A percentile compares a stretch with the other conserved stretches of the same genome.
These are phyloP conservation scores for Bocquillonia castaneifolia DNA, from an alignment of 441 rosid species.

Conservation along the genomic window DNA sequence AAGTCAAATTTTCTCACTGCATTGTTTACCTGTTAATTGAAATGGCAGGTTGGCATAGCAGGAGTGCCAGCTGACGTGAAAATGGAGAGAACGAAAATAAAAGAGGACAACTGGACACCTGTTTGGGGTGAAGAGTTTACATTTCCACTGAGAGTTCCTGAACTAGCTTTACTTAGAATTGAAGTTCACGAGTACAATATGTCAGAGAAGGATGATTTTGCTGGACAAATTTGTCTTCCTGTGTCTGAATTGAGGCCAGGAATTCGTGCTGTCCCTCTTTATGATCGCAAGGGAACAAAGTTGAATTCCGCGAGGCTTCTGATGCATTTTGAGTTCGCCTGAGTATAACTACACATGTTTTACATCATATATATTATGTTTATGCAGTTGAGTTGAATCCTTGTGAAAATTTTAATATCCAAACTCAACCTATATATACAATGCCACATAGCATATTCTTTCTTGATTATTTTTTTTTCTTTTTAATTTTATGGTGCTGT, in stretches of 20 bases:
- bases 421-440: background rate
- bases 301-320: conserved; percentile 65
- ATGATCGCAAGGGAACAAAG: conserved; percentile 45
- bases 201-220: conserved; percentile 72
- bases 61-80: conserved; percentile 59
- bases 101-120: conserved; percentile 68
- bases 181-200: conserved; percentile 71
- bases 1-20: background rate
- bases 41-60: conserved; percentile 60
- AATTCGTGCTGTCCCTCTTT: conserved; percentile 53
- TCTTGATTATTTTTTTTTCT: background rate
- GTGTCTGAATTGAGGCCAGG: conserved; percentile 60
- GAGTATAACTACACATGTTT: conserved; percentile 13
- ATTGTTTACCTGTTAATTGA: background rate
- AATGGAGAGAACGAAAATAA: conserved; percentile 51
- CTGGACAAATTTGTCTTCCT: conserved; percentile 73
- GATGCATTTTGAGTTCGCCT: conserved; percentile 52
- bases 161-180: conserved; percentile 59
- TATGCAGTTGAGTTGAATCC: conserved; percentile 1
- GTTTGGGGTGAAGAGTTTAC: conserved; percentile 61
- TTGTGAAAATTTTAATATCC: conserved; percentile 1
- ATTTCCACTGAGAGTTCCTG: conserved; percentile 72
- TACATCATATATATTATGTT: background rate
- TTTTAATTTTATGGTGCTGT: too few species aligned
- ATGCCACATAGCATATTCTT: background rate